Conservation (phyloP, 1,139 yeast species). For the Pneumocystis carinii region DNA sequence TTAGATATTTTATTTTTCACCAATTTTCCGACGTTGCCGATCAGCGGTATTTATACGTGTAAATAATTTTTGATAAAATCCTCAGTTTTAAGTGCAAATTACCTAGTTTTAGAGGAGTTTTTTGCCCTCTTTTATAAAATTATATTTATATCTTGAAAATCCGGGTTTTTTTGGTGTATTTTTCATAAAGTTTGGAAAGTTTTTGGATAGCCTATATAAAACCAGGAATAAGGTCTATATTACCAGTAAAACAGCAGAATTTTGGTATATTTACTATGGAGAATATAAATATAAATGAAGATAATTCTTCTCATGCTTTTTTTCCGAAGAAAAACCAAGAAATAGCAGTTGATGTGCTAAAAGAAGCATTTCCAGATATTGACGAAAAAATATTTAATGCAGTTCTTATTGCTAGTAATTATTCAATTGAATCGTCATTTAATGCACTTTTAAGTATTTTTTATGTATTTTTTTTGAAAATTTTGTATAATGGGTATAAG, state of each 20-base stretch:
- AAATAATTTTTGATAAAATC: constrained; percentile 9
- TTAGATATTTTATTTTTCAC: background rate
- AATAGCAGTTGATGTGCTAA: background rate
- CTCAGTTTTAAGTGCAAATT: background rate
- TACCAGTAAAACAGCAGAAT: background rate
- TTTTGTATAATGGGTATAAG: background rate
- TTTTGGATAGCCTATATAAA: no score
- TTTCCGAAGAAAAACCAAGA: background rate
- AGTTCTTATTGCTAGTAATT: background rate
- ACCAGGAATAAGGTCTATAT: background rate
- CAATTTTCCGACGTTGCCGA: background rate
- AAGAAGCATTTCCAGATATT: background rate
- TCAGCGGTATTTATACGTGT: background rate
- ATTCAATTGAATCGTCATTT: background rate
- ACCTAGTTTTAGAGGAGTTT: background rate
- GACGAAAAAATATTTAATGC: background rate
- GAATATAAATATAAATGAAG: background rate
- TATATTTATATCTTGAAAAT: no score
- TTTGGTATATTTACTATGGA: background rate
- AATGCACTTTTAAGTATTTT: background rate
- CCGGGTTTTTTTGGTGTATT: no score
- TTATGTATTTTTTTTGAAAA: background rate
- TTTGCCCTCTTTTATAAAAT: no score
- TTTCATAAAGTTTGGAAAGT: no score
- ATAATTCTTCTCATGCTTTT: background rate